Evolutionary conservation across 2,329 filamentous ascomycete species (phyloP), one percentile per base, ranked within the genome.

Genomic region (Chaetomium strumarium): DNA sequence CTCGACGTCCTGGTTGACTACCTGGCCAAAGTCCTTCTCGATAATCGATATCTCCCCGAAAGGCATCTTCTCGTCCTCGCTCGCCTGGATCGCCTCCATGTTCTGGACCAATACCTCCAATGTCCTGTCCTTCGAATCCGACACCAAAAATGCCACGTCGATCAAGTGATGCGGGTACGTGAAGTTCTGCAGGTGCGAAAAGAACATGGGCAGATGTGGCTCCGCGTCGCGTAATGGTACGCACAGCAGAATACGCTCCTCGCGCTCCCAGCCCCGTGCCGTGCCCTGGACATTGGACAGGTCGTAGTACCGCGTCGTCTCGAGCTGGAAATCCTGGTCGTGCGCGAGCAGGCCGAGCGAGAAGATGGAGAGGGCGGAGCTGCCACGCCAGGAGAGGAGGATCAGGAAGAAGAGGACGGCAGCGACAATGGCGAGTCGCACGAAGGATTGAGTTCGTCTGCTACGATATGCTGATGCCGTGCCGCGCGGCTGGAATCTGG

Each of bases 1-100:
- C 73, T 99, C 93, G 24, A 97, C 90, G 71, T 99, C 92, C 71
- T 99, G 93, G 58, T 95, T 89, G 55, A 99, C 93, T 68, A 92
- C 92, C 68, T 99, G 93, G 3, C 93, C 93, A 74, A 99, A 99
- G 69, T 99, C 92, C 73, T 99, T 99, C 72, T 97, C 90, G 60
- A 99, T 91, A 55, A 99, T 93, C 0, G 90, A 96, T 53, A 99
- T 93, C 72, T 99, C 93, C 55, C 93, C 93, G 66, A 91, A 99
- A 14, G 86, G 84, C 70, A 91, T 85, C 62, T 83, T 85, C 11
- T 85, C 83, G 62, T 96, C 88, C 19, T 84, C 76, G 56, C 93
- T 81, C 20, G 81, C 83, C 71, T 99, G 93, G 13, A 96, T 78
- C 38, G 84, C 81, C 61, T 89, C 81, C 49, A 99, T 74, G 63